Conservation (phyloP, 148 eudicot genomes). For the Fallopia convolvulus region DNA sequence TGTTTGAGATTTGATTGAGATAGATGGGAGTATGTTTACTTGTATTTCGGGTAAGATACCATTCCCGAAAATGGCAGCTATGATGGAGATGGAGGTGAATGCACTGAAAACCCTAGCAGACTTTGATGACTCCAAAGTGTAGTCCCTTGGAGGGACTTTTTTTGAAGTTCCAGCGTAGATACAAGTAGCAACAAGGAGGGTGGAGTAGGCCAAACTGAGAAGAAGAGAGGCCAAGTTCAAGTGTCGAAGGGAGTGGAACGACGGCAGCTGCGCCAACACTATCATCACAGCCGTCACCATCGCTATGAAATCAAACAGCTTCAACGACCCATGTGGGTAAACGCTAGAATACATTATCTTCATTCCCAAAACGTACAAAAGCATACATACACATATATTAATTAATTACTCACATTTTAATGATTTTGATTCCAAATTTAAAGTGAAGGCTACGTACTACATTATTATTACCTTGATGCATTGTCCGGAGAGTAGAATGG, state of each 20-base stretch:
- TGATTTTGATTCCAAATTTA: no score
- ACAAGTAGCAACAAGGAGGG: conserved; percentile 70
- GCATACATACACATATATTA: no score
- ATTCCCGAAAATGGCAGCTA: conserved; percentile 88
- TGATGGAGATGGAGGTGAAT: conserved; percentile 88
- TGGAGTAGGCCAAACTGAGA: conserved; percentile 80
- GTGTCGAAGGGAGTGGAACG: conserved; percentile 92
- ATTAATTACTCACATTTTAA: no score
- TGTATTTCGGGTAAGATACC: conserved; percentile 98
- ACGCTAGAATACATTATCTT: conserved; percentile 69
- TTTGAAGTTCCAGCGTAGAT: conserved; percentile 56
- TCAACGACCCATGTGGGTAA: conserved; percentile 51
- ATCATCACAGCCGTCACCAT: conserved; percentile 86
- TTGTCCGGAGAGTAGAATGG: conserved; percentile 77
- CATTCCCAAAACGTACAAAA: conserved; percentile 6
- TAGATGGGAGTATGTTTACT: conserved; percentile 22
- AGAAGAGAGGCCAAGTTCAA: conserved; percentile 71
- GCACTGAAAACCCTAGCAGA: conserved; percentile 53
- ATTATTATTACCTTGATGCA: conserved; percentile 96
- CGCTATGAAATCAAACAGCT: conserved; percentile 75
- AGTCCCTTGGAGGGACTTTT: conserved; percentile 61
- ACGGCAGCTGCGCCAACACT: conserved; percentile 69
- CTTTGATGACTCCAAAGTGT: conserved; percentile 49
- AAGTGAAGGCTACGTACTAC: no score
- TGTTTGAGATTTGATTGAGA: background rate